Evolutionary conservation across 2,329 filamentous ascomycete species (phyloP).

Genomic region (Exophiala lecanii-corni): DNA sequence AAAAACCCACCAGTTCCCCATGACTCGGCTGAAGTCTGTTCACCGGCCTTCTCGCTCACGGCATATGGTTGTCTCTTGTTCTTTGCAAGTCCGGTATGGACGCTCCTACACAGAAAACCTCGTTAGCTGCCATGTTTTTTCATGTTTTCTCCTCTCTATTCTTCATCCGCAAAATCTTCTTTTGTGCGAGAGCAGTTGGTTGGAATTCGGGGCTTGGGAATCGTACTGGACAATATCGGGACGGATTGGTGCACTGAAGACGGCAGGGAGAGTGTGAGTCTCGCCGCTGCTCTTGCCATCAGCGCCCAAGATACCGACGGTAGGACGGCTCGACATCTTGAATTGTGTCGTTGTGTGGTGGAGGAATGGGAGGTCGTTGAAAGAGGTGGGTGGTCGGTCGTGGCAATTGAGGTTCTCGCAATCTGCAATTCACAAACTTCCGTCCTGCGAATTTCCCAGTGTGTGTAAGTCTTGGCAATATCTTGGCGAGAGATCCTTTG

Average conservation of each 20-base stretch:
- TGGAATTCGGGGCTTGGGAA: not conserved
- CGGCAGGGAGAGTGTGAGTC: slow-evolving; percentile 88
- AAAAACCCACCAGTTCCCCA: slow-evolving; percentile 90
- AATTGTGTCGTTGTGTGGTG: slow-evolving; percentile 3
- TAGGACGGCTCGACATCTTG: slow-evolving; percentile 87
- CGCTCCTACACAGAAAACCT: slow-evolving; percentile 48
- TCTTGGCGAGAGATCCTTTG: too few species aligned
- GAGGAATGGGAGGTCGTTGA: not conserved
- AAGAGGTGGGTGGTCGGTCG: not conserved
- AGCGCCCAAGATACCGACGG: slow-evolving; percentile 93
- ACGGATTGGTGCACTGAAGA: slow-evolving; percentile 97
- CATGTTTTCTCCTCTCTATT: too few species aligned
- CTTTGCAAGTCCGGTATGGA: slow-evolving; percentile 99
- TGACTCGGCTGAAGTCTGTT: slow-evolving; percentile 99
- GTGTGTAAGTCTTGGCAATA: not conserved
- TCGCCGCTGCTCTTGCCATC: slow-evolving; percentile 88
- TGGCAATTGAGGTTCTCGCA: too few species aligned
- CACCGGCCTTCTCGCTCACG: slow-evolving; percentile 99
- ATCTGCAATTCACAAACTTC: not conserved
- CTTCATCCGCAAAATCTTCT: too few species aligned
- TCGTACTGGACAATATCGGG: slow-evolving; percentile 96
- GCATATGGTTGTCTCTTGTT: slow-evolving; percentile 99
- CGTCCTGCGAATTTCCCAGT: not conserved
- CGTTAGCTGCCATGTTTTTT: slow-evolving; percentile 31
- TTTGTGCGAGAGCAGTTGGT: too few species aligned